These are phyloP conservation scores for Novymonas esmeraldas DNA, from an alignment of 208 protist species.

Conservation along the genomic window DNA sequence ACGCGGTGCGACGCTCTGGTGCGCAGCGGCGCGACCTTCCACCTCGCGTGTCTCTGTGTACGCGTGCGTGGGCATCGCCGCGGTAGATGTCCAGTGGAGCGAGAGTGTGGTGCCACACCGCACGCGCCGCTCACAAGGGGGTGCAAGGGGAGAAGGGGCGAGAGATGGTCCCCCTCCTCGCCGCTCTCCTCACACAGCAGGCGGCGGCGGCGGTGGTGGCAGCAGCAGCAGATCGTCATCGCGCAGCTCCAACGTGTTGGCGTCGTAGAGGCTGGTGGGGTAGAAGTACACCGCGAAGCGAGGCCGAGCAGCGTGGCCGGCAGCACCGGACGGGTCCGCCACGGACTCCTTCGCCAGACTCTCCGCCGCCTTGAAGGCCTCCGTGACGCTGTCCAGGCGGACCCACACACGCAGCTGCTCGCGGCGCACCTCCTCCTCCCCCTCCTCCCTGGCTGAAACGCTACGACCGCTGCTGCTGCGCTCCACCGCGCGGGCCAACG, in stretches of 20 bases:
- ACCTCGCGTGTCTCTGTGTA: no score
- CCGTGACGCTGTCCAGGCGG: conserved; percentile 84
- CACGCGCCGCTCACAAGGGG: no score
- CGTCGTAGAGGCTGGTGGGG: conserved; percentile 61
- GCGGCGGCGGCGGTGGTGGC: not conserved
- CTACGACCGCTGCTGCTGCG: no score
- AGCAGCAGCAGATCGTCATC: conserved; percentile 25
- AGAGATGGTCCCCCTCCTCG: not conserved
- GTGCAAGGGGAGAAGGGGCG: not conserved
- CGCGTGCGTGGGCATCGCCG: no score
- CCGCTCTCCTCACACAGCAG: not conserved
- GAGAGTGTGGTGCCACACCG: no score
- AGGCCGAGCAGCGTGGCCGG: conserved; percentile 16
- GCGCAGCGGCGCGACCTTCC: no score
- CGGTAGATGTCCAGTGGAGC: no score
- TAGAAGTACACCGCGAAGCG: conserved; percentile 59
- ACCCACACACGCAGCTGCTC: conserved; percentile 77
- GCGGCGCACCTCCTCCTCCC: conserved; percentile 22
- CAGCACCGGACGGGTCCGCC: not conserved
- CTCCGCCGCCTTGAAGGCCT: conserved; percentile 82
- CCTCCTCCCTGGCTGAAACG: no score
- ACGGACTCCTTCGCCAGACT: conserved; percentile 31
- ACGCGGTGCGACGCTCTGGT: no score
- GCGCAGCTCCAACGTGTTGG: conserved; percentile 38
- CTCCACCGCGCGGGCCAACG: conserved; percentile 7